Percentiles rank a stretch among this genome's conserved stretches.
Conservation (phyloP, 371 early-diverging fungal species). For the Lichtheimia ornata region DNA sequence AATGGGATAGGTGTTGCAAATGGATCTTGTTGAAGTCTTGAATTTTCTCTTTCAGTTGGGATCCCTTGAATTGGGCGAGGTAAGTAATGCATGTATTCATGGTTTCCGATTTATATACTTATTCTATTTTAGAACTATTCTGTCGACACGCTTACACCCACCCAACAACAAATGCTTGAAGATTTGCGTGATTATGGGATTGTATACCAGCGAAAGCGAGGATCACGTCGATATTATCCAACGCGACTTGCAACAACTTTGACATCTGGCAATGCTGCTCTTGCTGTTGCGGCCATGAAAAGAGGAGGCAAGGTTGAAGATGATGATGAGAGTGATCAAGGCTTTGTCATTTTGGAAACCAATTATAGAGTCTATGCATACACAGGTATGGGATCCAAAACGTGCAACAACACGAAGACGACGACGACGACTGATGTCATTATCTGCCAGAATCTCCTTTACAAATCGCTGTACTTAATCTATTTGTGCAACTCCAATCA, state of each 20-base stretch:
- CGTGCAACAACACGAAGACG: not conserved
- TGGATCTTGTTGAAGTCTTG: conserved; percentile 92
- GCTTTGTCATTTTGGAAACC: conserved; percentile 88
- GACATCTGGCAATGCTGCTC: conserved; percentile 75
- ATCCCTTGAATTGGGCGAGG: conserved; percentile 86
- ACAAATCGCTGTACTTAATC: conserved; percentile 94
- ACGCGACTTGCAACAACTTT: conserved; percentile 91
- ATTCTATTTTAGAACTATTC: conserved; percentile 68
- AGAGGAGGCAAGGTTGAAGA: conserved; percentile 25
- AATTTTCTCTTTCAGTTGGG: conserved; percentile 91
- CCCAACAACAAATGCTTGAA: conserved; percentile 82
- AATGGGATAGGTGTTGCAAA: conserved; percentile 59
- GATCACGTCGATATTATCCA: conserved; percentile 84
- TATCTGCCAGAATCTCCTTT: conserved; percentile 77
- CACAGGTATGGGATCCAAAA: conserved; percentile 61
- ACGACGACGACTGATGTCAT: not conserved
- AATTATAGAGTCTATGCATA: conserved; percentile 96
- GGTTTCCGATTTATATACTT: not conserved
- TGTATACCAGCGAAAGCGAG: conserved; percentile 84
- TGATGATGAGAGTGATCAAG: conserved; percentile 59
- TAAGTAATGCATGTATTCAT: conserved; percentile 17
- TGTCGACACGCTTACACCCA: conserved; percentile 77
- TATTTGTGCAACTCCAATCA: conserved; percentile 86
- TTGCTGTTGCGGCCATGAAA: conserved; percentile 24
- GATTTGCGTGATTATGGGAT: conserved; percentile 91